Percentiles rank a stretch among this genome's conserved stretches.
Conservation (phyloP, 306 rosid species). For the Sphenostylis stenocarpa region DNA sequence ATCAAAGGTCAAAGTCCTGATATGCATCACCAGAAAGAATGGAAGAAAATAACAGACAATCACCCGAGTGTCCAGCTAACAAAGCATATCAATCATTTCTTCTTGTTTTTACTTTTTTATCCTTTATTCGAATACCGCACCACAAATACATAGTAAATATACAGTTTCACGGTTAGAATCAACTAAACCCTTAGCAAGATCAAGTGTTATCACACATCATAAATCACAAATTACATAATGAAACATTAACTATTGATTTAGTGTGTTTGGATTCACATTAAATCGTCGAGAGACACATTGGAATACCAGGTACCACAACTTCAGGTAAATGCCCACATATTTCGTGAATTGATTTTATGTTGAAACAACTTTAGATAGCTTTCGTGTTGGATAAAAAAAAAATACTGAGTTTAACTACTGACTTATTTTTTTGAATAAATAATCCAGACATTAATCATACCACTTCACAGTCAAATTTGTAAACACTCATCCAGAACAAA, state of each 20-base stretch:
- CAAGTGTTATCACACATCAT: not conserved
- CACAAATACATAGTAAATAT: not conserved
- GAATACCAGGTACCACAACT: not conserved
- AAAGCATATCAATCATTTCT: conserved; percentile 18
- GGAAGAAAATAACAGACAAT: not conserved
- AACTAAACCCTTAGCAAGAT: conserved; percentile 11
- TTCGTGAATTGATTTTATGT: not conserved
- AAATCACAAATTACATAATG: not conserved
- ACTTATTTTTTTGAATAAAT: not conserved
- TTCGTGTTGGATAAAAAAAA: not conserved
- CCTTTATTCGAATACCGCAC: conserved; percentile 18
- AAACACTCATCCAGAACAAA: not conserved
- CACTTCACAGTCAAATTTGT: too few relatives aligned
- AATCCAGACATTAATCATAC: not conserved
- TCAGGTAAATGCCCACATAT: not conserved
- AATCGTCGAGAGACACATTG: not conserved
- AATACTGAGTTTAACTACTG: not conserved
- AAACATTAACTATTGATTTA: not conserved
- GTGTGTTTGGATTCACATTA: not conserved
- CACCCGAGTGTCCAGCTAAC: not conserved
- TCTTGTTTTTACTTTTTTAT: conserved; percentile 3
- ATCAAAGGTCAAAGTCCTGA: conserved; percentile 17
- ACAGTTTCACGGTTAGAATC: not conserved
- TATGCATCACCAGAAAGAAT: conserved; percentile 20
- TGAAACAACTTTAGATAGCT: not conserved